Conservation (phyloP, 225 moss, liverwort and hornwort genomes). For the Pseudisothecium myosuroides region DNA sequence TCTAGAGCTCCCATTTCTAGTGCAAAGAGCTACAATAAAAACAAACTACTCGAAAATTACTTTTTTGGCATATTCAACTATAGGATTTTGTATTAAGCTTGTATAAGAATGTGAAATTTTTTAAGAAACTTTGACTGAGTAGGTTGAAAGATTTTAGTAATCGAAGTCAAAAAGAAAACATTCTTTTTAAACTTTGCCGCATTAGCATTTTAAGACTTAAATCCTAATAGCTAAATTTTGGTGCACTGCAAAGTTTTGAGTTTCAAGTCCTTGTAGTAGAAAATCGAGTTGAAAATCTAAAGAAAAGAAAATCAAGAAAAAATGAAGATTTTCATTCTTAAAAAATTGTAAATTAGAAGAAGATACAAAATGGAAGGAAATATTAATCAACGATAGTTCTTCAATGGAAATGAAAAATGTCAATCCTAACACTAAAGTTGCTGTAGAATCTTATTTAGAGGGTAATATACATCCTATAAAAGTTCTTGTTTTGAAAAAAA, state of each 20-base stretch:
- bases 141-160: neutral
- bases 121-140: neutral
- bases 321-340: neutral
- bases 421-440: neutral
- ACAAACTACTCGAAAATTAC: neutral
- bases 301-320: neutral
- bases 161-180: neutral
- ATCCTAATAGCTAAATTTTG: neutral
- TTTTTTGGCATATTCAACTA: neutral
- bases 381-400: neutral
- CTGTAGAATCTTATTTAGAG: neutral
- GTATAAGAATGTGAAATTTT: neutral
- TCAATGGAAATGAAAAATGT: neutral
- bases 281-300: neutral
- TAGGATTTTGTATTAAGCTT: neutral
- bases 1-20: neutral
- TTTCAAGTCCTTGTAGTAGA: neutral
- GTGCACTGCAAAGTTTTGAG: neutral
- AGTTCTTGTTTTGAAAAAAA: neutral
- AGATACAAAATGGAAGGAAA: neutral
- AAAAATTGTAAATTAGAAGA: neutral
- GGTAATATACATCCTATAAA: neutral
- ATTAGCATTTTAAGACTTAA: neutral
- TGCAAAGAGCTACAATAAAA: neutral
- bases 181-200: fast-evolving